Evolutionary conservation across 2,329 filamentous ascomycete species (phyloP).

Genomic region (Aspergillus chevalieri): DNA sequence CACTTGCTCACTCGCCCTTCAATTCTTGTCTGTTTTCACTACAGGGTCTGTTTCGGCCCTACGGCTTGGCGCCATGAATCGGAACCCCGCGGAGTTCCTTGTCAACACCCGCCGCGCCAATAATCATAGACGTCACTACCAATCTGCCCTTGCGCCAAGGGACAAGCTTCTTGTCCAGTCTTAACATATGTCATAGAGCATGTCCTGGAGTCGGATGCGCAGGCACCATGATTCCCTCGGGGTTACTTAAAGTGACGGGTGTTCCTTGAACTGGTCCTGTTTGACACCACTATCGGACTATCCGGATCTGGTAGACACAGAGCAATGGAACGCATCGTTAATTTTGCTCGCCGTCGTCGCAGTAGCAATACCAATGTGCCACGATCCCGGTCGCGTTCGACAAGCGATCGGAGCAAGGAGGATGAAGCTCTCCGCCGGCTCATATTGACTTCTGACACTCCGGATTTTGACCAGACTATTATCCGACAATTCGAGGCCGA

Average conservation of each 20-base stretch:
- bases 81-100: neutral
- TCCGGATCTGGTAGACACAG: neutral
- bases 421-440: slow-evolving; percentile 19
- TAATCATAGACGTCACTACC: slow-evolving; percentile 17
- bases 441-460: slow-evolving; percentile 23
- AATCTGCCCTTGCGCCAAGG: neutral
- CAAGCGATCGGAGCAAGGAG: slow-evolving; percentile 1
- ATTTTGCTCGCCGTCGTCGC: slow-evolving; percentile 9
- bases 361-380: slow-evolving; percentile 7
- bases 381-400: slow-evolving; percentile 3
- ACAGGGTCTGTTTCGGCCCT: too few species aligned
- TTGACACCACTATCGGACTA: neutral
- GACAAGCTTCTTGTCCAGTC: neutral
- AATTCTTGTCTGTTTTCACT: too few species aligned
- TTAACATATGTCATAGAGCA: slow-evolving; percentile 4
- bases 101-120: slow-evolving; percentile 3
- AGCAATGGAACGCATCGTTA: neutral
- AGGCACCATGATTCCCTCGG: neutral
- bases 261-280: neutral
- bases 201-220: neutral
- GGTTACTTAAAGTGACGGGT: neutral
- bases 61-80: neutral
- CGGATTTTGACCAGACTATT: slow-evolving; percentile 47
- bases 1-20: too few species aligned
- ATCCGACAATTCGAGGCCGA: slow-evolving; percentile 51